These are phyloP conservation scores for Phalaenopsis equestris DNA, from an alignment of 106 monocot species.

Conservation along the genomic window DNA sequence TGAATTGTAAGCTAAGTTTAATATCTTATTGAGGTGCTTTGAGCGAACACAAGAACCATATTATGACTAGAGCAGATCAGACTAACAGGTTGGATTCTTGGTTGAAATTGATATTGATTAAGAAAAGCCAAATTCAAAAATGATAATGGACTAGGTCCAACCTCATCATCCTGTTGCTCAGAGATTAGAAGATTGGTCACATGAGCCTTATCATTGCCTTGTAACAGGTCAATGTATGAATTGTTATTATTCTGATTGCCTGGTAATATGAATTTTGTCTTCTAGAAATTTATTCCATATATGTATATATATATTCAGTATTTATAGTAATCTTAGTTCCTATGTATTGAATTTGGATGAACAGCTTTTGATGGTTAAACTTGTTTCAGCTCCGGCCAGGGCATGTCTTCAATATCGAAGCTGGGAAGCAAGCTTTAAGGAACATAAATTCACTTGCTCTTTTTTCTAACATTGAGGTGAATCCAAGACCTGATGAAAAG, in stretches of 20 bases:
- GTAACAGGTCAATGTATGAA: too few species aligned
- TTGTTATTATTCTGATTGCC: not conserved
- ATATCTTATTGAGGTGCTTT: too few species aligned
- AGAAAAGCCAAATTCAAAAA: too few species aligned
- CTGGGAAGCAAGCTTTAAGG: slow-evolving; percentile 82
- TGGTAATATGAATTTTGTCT: not conserved
- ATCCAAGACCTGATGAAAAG: slow-evolving; percentile 89
- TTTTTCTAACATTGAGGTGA: slow-evolving; percentile 95
- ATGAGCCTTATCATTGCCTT: too few species aligned
- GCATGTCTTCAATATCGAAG: slow-evolving; percentile 95
- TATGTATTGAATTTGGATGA: not conserved
- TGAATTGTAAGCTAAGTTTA: too few species aligned
- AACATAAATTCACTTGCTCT: slow-evolving; percentile 88
- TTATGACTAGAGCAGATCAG: too few species aligned
- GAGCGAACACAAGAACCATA: too few species aligned
- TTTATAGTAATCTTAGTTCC: not conserved
- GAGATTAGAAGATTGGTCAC: too few species aligned
- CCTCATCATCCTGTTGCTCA: too few species aligned
- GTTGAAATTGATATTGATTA: too few species aligned
- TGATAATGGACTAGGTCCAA: too few species aligned
- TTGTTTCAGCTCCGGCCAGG: slow-evolving; percentile 69
- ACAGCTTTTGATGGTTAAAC: slow-evolving; percentile 5
- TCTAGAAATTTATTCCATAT: not conserved
- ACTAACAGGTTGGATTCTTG: too few species aligned
- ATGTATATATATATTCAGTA: not conserved